Percentiles rank a stretch among this genome's conserved stretches.
phyloP scores from a whole-genome alignment of 2,329 filamentous ascomycete species.

The Xylariaceae sp. region DNA sequence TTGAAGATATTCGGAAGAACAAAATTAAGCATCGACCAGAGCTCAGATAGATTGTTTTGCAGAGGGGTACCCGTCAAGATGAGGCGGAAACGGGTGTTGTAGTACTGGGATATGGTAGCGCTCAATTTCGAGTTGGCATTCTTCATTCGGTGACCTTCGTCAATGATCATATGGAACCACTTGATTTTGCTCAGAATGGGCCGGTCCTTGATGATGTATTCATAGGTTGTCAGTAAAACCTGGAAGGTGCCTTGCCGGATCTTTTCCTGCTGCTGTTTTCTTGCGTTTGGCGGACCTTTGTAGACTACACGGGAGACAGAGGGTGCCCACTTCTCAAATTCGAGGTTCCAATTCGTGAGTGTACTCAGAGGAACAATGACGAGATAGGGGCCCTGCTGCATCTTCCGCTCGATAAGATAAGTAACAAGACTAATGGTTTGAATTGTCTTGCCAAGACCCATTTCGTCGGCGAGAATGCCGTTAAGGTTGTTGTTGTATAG shows the following conservation, averaged over 20 bases:
- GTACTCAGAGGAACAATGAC: conserved; percentile 97
- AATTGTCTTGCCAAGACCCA: conserved; percentile 99
- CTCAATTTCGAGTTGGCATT: conserved; percentile 95
- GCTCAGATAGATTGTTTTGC: conserved; percentile 91
- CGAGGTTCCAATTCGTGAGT: conserved; percentile 95
- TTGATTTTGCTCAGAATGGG: conserved; percentile 96
- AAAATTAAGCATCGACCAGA: conserved; percentile 98
- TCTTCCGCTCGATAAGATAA: conserved; percentile 93
- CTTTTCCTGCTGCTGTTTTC: conserved; percentile 87
- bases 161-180: conserved; percentile 99
- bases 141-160: conserved; percentile 99
- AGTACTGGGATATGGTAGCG: conserved; percentile 90
- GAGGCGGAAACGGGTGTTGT: conserved; percentile 87
- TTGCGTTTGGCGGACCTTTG: conserved; percentile 84
- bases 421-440: conserved; percentile 98
- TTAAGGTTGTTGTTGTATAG: conserved; percentile 99
- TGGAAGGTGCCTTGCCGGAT: conserved; percentile 95
- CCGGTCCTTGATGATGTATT: conserved; percentile 99
- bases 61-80: conserved; percentile 96
- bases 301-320: conserved; percentile 83
- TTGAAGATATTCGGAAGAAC: conserved; percentile 98
- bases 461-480: conserved; percentile 96
- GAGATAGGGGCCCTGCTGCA: conserved; percentile 84
- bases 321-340: conserved; percentile 98
- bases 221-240: conserved; percentile 93